A percentile compares a stretch with the other conserved stretches of the same genome.
Evolutionary conservation across 2,329 filamentous ascomycete species (phyloP).

Genomic region (Aspergillus clavatus): DNA sequence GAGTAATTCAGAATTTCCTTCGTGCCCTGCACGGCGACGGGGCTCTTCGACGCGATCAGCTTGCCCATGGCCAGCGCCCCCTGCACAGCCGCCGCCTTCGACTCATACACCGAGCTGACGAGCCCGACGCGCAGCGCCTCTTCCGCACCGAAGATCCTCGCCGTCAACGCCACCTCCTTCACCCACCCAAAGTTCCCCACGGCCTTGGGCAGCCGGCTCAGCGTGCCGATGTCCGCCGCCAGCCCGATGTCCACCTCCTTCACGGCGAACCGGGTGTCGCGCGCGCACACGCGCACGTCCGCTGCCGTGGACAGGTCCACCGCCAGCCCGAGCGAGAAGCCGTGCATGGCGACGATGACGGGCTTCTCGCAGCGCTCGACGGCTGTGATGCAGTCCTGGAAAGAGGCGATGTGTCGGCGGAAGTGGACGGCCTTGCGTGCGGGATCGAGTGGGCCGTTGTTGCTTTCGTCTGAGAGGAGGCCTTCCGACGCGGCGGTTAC

Average conservation of each 20-base stretch:
- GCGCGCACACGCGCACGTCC: conserved; percentile 40
- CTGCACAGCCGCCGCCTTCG: conserved; percentile 58
- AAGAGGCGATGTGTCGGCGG: conserved; percentile 67
- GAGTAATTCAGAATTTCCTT: conserved; percentile 83
- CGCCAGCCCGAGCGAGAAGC: conserved; percentile 69
- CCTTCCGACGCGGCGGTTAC: conserved; percentile 63
- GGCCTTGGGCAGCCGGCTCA: conserved; percentile 45
- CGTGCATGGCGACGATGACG: conserved; percentile 77
- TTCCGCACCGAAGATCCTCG: conserved; percentile 40
- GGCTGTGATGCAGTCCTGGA: conserved; percentile 71
- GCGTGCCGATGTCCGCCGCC: conserved; percentile 46
- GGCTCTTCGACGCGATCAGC: conserved; percentile 73
- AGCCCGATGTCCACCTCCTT: conserved; percentile 50
- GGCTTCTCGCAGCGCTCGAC: conserved; percentile 89
- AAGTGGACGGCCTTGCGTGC: conserved; percentile 60
- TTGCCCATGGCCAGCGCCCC: conserved; percentile 60
- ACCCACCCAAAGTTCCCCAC: conserved; percentile 45
- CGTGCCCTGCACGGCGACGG: conserved; percentile 79
- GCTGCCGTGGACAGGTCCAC: conserved; percentile 56
- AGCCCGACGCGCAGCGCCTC: conserved; percentile 44
- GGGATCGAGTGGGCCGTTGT: conserved; percentile 47
- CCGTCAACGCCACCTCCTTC: conserved; percentile 46
- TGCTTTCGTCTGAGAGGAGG: conserved; percentile 39
- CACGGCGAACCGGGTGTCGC: conserved; percentile 37
- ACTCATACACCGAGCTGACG: conserved; percentile 38